phyloP scores from a whole-genome alignment of 2,329 filamentous ascomycete species.

The Ceratocystis alfenasii region DNA sequence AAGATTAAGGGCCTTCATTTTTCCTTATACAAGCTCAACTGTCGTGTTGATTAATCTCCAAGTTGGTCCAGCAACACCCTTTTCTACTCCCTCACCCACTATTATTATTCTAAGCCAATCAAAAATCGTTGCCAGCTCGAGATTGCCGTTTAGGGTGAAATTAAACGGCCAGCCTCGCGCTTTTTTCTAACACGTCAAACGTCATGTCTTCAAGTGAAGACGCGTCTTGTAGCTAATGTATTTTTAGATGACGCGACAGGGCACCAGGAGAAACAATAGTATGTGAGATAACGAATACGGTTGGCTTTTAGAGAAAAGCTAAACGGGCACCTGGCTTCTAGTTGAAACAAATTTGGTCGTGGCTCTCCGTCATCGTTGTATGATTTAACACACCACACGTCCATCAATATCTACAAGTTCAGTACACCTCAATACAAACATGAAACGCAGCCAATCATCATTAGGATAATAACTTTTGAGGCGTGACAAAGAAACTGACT shows the following conservation, averaged over 20 bases:
- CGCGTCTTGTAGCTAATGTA: too few relatives aligned
- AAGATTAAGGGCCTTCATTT: too few relatives aligned
- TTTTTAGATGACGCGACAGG: too few relatives aligned
- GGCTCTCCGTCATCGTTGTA: too few relatives aligned
- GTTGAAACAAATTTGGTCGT: too few relatives aligned
- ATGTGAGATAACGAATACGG: too few relatives aligned
- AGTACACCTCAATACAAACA: background rate
- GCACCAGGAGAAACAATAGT: too few relatives aligned
- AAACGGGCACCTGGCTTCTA: too few relatives aligned
- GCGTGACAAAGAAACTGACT: background rate
- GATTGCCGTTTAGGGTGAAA: background rate
- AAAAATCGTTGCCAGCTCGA: background rate
- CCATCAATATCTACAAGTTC: background rate
- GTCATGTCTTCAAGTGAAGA: too few relatives aligned
- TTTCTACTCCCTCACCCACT: background rate
- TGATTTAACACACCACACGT: background rate
- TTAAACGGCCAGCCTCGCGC: background rate
- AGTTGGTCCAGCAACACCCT: background rate
- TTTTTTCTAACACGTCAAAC: background rate
- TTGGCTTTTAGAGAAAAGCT: too few relatives aligned
- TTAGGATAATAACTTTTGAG: background rate
- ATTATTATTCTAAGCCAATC: background rate
- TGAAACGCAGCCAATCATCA: background rate
- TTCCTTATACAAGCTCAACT: too few relatives aligned
- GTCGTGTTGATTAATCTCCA: background rate